Evolutionary conservation across 2,329 filamentous ascomycete genomes (phyloP), one percentile per base, ranked within the genome.

Genomic region (Malbranchea cinnamomea): DNA sequence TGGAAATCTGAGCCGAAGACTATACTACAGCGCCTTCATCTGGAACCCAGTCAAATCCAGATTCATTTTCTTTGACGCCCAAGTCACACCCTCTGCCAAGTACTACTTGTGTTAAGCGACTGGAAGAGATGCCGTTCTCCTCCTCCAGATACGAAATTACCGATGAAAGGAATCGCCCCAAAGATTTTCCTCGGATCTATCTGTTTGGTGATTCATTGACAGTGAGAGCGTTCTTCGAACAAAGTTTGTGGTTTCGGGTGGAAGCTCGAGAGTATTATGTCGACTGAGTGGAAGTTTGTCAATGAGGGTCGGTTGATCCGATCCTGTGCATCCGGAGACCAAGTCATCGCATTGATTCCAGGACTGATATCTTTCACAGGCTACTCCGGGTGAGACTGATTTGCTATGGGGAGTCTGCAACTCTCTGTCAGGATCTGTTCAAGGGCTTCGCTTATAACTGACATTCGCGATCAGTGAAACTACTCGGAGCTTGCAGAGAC

Each of bases 181-280:
- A 36, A 23, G 27, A 38, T 22, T 40, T 34, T 17, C 41, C 41
- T 11, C 36, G 38, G 10, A 39, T 43, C 21, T 43, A 43, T 13
- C 26, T 43, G 16, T 41, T 43, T 28, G 41, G 41, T 9, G 41
- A 43, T 32, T 40, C 41, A 12, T 28, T 43, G 23, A 43, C 39
- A 6, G 39, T 41, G 24, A 18, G 37, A 9, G 39, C 28, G 1
- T 39, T 40, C 27, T 27, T 23, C 12, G 35, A 38, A 17, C 13
- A 30, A 8, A 20, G 41, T 26, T 30, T 13, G n/a, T 39, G 41
- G 3, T 43, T 43, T 27, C 39, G 39, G 8, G 35, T 32, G 31
- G 32, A 31, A 27, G 18, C 41, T 10, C 16, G 23, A 15, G 27
- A 41, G 26, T 40, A 43, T 26, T 43, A 43, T 34, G 26, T 40